Base-by-base conservation (phyloP, 805 yeast genomes). In the Pichia nanzhaoensis region DNA sequence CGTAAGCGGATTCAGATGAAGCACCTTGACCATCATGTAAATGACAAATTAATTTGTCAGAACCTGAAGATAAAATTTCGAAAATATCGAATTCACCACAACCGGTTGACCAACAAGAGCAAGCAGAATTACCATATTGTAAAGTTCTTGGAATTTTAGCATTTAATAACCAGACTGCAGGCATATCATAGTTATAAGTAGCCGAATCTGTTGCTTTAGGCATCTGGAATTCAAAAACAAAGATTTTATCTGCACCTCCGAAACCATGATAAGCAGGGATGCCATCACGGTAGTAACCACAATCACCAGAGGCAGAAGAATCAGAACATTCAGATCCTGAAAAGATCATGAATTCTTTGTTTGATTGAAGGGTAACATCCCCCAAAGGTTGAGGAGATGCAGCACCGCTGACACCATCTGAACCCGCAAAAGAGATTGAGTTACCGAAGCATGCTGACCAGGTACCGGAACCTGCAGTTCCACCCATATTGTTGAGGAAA, bases 71-170 rank as follows among this genome's bases (percentile, higher is more conserved):
- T 56, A 93, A 76, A 55, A 91, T 75, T 77, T 93, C 99, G 60
- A 91, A 93, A 59, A 89, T 73, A 69, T 93, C 99, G 59, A 93
- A 74, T 74, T 93, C 99, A 72, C 99, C 99, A 71, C 99, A 93
- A 51, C 98, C 98, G 45, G 95, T 75, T 44, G 77, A 58, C 99
- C 99, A 93, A 77, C 99, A 93, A 32, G 97, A 88, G 74, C 98
- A 93, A 18, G 76, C 63, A 21, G 81, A 64, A 49, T 71, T 71
- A 65, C 97, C 97, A 69, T 93, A 93, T 71, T 93, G 98, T 60
- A 82, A 69, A 55, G 97, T 90, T 76, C 99, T 87, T 69, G 99
- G 83, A 47, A 83, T 81, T 53, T 78, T 73, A 27, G 86, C 82
- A 53, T 83, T 82, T 56, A 83, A 67, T 49, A 83, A 67, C 90